These are phyloP conservation scores for Aureobasidium namibiae DNA, from an alignment of 2,329 filamentous ascomycete genomes.

Conservation along the genomic window DNA sequence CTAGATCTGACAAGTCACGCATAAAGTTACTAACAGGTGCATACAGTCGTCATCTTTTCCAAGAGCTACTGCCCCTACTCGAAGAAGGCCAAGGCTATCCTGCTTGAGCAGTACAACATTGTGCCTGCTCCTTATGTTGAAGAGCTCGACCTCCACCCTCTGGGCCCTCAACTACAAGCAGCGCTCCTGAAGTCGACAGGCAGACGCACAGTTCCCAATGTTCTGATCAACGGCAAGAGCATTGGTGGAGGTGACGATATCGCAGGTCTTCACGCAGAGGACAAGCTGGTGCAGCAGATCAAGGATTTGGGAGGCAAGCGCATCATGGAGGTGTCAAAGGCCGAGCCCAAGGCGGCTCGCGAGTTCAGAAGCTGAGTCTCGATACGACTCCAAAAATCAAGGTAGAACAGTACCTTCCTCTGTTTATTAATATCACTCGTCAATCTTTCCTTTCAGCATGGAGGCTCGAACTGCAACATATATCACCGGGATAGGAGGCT, in stretches of 20 bases:
- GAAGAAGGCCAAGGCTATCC: conserved; percentile 71
- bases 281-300: conserved; percentile 63
- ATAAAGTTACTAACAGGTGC: background rate
- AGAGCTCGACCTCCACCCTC: conserved; percentile 74
- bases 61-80: conserved; percentile 89
- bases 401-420: background rate
- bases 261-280: conserved; percentile 52
- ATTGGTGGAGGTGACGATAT: conserved; percentile 90
- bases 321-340: conserved; percentile 31
- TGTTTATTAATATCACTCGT: background rate
- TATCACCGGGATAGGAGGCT: background rate
- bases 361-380: conserved; percentile 5
- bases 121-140: conserved; percentile 77
- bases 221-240: conserved; percentile 78
- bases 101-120: conserved; percentile 79
- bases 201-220: conserved; percentile 80
- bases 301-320: conserved; percentile 65
- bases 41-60: conserved; percentile 74
- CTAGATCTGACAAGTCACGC: background rate
- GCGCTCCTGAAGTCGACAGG: conserved; percentile 66
- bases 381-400: background rate
- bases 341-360: conserved; percentile 26
- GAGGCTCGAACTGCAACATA: background rate
- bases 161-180: conserved; percentile 65
- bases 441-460: background rate